Evolutionary conservation across 2,329 filamentous ascomycete species (phyloP).

Genomic region (Ceratocystis colombiana): DNA sequence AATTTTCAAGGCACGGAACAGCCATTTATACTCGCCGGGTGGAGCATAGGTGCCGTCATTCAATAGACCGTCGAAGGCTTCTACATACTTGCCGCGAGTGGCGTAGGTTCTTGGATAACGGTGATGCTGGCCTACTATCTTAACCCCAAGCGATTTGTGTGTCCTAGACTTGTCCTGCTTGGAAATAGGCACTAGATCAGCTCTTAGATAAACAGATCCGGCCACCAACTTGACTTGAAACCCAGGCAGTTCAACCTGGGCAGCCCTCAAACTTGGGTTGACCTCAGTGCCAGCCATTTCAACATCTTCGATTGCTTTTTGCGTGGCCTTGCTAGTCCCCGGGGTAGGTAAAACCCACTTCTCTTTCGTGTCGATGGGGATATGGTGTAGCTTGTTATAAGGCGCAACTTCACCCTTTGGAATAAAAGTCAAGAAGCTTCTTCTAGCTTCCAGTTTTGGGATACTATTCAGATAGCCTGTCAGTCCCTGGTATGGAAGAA

Average conservation of each 20-base stretch:
- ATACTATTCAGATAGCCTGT: slow-evolving; percentile 32
- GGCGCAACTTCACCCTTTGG: slow-evolving; percentile 28
- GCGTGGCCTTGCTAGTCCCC: slow-evolving; percentile 18
- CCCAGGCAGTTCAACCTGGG: slow-evolving; percentile 31
- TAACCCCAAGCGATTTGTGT: slow-evolving; percentile 34
- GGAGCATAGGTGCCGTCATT: slow-evolving; percentile 40
- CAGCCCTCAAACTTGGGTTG: background rate
- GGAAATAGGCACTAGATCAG: slow-evolving; percentile 31
- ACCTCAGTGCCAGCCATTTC: slow-evolving; percentile 30
- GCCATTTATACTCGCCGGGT: slow-evolving; percentile 42
- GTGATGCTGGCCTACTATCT: slow-evolving; percentile 37
- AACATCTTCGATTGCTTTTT: slow-evolving; percentile 3
- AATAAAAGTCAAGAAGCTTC: slow-evolving; percentile 30
- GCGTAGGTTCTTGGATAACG: slow-evolving; percentile 34
- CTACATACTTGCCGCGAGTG: slow-evolving; percentile 29
- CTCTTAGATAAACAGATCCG: slow-evolving; percentile 35
- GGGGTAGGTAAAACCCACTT: slow-evolving; percentile 27
- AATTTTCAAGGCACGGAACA: slow-evolving; percentile 41
- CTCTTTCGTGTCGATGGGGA: slow-evolving; percentile 31
- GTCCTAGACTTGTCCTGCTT: background rate
- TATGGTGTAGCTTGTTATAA: slow-evolving; percentile 28
- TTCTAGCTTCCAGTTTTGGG: slow-evolving; percentile 32
- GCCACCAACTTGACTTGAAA: slow-evolving; percentile 34
- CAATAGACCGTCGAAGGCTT: slow-evolving; percentile 40
- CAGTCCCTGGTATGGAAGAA: slow-evolving; percentile 36